Conservation (phyloP, 129 eudicot species). For the Centella asiatica region DNA sequence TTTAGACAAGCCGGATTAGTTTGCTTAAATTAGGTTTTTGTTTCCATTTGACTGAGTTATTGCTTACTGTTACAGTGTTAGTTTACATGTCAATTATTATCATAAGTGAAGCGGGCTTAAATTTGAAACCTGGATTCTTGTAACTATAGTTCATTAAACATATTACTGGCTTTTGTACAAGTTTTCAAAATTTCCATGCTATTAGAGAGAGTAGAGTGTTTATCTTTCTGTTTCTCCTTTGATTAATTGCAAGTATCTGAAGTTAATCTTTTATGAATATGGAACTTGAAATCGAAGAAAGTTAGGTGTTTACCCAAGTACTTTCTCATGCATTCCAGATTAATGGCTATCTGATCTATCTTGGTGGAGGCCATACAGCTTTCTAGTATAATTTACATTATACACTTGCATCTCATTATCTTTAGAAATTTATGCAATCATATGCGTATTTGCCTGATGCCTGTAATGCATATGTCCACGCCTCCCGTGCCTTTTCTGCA, state of each 20-base stretch:
- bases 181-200: neutral
- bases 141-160: neutral
- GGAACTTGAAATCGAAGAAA: neutral
- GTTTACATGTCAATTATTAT: neutral
- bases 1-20: neutral
- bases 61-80: neutral
- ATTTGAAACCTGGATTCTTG: neutral
- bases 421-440: neutral
- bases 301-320: neutral
- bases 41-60: neutral
- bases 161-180: neutral
- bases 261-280: neutral
- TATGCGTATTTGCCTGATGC: neutral
- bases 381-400: no score
- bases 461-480: conserved; percentile 8
- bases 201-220: no score
- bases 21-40: neutral
- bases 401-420: neutral
- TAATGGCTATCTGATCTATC: neutral
- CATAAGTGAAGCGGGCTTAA: neutral
- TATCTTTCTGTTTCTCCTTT: no score
- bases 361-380: neutral
- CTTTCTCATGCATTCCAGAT: neutral
- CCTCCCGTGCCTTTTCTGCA: conserved; percentile 11
- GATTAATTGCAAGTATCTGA: no score